Conservation (phyloP, 2,329 filamentous ascomycete species). For the Trichoderma afroharzianum region DNA sequence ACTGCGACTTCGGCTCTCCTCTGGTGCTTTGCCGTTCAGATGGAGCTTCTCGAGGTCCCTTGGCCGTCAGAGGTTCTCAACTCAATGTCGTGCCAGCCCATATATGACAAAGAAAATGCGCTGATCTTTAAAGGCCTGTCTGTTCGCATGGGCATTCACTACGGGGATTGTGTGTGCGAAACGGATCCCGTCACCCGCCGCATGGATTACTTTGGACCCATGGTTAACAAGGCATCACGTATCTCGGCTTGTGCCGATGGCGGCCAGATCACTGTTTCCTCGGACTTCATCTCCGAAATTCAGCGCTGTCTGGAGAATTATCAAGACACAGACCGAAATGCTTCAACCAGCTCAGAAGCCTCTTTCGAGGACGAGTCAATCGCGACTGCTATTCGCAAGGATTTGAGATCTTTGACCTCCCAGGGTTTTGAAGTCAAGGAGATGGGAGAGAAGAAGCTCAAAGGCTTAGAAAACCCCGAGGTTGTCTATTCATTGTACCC, state of each 20-base stretch:
- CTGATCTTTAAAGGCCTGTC: conserved; percentile 92
- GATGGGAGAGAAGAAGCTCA: conserved; percentile 89
- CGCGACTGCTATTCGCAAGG: conserved; percentile 75
- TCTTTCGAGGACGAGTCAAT: conserved; percentile 68
- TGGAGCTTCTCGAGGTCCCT: conserved; percentile 76
- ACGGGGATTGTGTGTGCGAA: conserved; percentile 90
- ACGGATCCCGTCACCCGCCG: conserved; percentile 92
- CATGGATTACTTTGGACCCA: conserved; percentile 99
- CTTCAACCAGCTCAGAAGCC: conserved; percentile 65
- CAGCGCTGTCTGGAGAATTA: conserved; percentile 86
- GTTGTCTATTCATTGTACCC: conserved; percentile 95
- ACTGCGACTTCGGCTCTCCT: conserved; percentile 91
- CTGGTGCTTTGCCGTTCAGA: conserved; percentile 95
- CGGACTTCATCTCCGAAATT: conserved; percentile 95
- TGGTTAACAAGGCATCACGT: conserved; percentile 96
- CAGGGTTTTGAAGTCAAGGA: conserved; percentile 97
- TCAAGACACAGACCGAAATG: conserved; percentile 74
- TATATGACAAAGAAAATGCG: conserved; percentile 78
- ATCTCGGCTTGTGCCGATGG: conserved; percentile 94
- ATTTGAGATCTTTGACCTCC: conserved; percentile 79
- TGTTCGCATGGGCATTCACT: conserved; percentile 97
- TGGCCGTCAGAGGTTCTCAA: conserved; percentile 94
- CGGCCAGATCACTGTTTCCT: conserved; percentile 93
- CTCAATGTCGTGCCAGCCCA: conserved; percentile 77
- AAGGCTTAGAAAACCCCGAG: conserved; percentile 95